These are phyloP conservation scores for Coniferiporia sulphurascens DNA, from an alignment of 1,284 basidiomycete species.

Conservation along the genomic window DNA sequence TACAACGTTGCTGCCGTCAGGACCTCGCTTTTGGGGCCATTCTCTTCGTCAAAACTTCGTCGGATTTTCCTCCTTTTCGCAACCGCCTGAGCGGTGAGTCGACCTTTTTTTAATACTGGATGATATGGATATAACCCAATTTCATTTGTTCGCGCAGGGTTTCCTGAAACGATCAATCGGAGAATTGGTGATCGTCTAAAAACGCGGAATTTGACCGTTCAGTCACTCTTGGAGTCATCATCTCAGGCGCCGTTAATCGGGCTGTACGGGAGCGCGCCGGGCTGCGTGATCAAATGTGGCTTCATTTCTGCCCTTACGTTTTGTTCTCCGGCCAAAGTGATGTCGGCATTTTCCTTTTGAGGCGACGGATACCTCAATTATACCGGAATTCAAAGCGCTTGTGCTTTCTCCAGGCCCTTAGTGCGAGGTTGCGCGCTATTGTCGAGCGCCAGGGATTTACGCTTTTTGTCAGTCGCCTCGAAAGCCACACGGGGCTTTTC, in stretches of 20 bases:
- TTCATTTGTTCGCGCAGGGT: not conserved
- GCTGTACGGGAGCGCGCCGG: not conserved
- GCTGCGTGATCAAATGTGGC: not conserved
- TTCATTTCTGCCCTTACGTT: not conserved
- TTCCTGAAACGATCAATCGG: not conserved
- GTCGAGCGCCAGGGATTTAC: conserved; percentile 7
- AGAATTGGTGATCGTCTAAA: not conserved
- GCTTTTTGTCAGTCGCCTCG: conserved; percentile 11
- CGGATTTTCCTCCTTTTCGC: not conserved
- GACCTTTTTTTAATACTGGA: not conserved
- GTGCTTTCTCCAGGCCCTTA: not conserved
- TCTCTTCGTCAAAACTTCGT: too few species aligned
- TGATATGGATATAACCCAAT: not conserved
- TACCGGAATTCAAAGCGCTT: too few species aligned
- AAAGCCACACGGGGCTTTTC: conserved; percentile 1
- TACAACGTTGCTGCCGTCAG: too few species aligned
- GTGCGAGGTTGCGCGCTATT: not conserved
- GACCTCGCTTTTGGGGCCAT: too few species aligned
- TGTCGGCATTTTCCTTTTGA: not conserved
- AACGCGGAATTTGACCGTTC: not conserved
- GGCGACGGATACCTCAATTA: not conserved
- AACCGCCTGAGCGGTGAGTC: not conserved
- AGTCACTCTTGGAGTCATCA: not conserved
- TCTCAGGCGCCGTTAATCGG: not conserved
- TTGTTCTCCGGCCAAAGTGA: too few species aligned